Base-by-base conservation (phyloP, 2,329 filamentous ascomycete genomes). In the Chaetothyriales sp. region DNA sequence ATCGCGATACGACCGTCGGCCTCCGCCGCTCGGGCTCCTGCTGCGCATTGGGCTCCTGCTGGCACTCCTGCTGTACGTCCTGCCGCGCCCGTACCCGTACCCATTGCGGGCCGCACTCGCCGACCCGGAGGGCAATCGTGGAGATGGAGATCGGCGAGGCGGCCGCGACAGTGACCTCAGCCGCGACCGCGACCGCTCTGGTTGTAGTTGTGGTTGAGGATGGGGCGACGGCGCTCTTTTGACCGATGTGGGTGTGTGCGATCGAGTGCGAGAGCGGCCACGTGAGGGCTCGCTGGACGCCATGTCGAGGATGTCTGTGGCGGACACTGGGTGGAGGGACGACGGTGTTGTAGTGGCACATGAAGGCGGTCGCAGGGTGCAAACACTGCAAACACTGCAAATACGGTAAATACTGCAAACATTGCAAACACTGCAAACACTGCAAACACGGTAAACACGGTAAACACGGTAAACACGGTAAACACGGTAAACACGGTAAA, bases 1-100 rank as follows among this genome's bases (percentile, higher is more conserved):
- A 40, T 66, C 66, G 53, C 69, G 64, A 54, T 69, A 66, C 37
- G 56, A 57, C 43, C 67, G 59, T 48, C 65, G 64, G 56, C 54
- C 65, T 66, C 51, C 67, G 63, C 63, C 69, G 65, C 61, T 64
- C 61, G 59, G 72, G 68, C 60, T 70, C 51, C 60, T 64, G 55
- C 66, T 70, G 53, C 65, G 63, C 6, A 6, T 25, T 6, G 22
- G 3, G 22, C 22, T 25, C 6, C 22, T 25, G 28, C 54, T 57
- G 19, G 64, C 65, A 52, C 58, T 61, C 43, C 61, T 54, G 43
- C 52, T 55, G 50, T 52, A 46, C 22, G 52, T 56, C 48, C 58
- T 50, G 9, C 51, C 54, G 37, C 55, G 57, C 9, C 52, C 55
- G 46, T 59, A 47, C 9, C 52, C 55, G 46, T 59, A 47, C 9